Base-by-base conservation (phyloP, 2,329 filamentous ascomycete species). In the Curvularia lunata region DNA sequence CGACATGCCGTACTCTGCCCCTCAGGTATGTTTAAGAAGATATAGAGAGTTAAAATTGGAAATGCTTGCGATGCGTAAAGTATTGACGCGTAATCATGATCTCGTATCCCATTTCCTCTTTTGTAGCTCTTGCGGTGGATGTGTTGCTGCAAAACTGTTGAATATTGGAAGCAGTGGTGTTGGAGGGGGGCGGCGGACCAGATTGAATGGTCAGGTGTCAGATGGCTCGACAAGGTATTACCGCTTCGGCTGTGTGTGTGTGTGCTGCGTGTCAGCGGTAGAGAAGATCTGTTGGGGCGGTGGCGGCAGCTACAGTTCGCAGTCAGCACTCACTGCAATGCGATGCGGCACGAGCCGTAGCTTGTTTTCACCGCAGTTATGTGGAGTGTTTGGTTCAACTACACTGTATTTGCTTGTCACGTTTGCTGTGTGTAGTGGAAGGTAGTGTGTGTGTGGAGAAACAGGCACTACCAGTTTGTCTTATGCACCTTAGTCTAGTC, bases 121-220 rank as follows among this genome's bases (percentile, higher is more conserved):
- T 30, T 34, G 10, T 34, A 12, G 30, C 3, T 34, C 30, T 37
- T 37, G 6, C 6, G 5, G 16, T 19, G 28, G 28, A 37, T 18
- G 37, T n/a, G 42, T 41, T 37, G 27, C 27, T 54, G 45, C 45
- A 54, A 38, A 16, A 19, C 50, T 21, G 47, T 57, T 52, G 46
- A 50, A 21, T 48, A 42, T 54, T 8, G 42, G 52, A 49, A 57
- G 40, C 16, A 5, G 6, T 4, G 49, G 12, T 32, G 40, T 16
- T 51, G 12, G 28, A 23, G 59, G 56, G 56, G 59, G 59, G 59
- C 42, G 37, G 52, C 27, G 9, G 45, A 10, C 5, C 25, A 18
- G 46, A n/a, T 32, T 61, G 46, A 53, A 34, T 59, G 59, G 59
- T 27, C 13, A 45, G 43, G 59, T 62, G 49, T 62, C 59, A 59